phyloP scores from a whole-genome alignment of 345 rosid genomes.

The Cardamine occulta region DNA sequence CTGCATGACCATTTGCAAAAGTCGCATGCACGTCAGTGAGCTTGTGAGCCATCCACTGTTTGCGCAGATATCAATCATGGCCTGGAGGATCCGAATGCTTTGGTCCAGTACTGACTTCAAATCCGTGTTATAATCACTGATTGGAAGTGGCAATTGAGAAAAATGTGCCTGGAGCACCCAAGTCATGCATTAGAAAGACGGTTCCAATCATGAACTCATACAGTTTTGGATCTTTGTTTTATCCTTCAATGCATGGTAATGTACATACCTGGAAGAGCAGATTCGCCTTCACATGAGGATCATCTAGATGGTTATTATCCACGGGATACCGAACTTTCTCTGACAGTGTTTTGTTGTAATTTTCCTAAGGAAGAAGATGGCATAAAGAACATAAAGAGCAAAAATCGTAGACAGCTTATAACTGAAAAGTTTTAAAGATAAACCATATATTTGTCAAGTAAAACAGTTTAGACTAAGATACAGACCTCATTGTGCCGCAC shows the following conservation, averaged over 20 bases:
- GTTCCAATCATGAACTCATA: constrained; percentile 1
- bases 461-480: constrained; percentile 15
- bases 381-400: not conserved
- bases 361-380: constrained; percentile 60
- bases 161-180: constrained; percentile 77
- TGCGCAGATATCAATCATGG: constrained; percentile 97
- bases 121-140: constrained; percentile 93
- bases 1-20: constrained; percentile 99
- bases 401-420: constrained; percentile 3
- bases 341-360: constrained; percentile 72
- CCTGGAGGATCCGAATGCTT: constrained; percentile 96
- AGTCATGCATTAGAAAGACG: constrained; percentile 15
- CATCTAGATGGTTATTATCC: constrained; percentile 82
- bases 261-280: constrained; percentile 77
- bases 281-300: constrained; percentile 93
- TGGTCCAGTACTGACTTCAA: constrained; percentile 96
- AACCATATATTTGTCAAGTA: constrained; percentile 51
- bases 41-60: constrained; percentile 98
- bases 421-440: not conserved
- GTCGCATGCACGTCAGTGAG: constrained; percentile 92
- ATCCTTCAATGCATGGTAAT: constrained; percentile 13
- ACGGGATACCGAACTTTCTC: constrained; percentile 70
- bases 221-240: constrained; percentile 1
- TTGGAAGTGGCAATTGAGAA: constrained; percentile 80
- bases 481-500: constrained; percentile 97